These are phyloP conservation scores for Aspergillus asperescens DNA, from an alignment of 495 filamentous ascomycete genomes.

Conservation along the genomic window DNA sequence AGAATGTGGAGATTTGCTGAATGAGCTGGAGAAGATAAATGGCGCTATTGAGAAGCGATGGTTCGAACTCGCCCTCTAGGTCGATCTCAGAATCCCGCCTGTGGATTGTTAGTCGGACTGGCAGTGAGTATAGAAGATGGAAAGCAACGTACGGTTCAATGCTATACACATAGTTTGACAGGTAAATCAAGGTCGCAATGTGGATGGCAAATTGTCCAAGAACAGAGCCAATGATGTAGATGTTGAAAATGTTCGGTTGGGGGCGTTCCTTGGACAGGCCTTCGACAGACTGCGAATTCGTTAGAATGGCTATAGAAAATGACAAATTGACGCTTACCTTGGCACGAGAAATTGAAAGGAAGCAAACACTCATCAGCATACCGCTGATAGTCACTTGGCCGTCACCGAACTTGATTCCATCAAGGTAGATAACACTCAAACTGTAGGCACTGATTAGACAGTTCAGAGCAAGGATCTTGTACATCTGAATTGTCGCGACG, in stretches of 20 bases:
- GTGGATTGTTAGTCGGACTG: slow-evolving; percentile 21
- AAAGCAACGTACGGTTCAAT: slow-evolving; percentile 64
- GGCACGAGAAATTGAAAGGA: slow-evolving; percentile 91
- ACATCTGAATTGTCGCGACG: slow-evolving; percentile 99
- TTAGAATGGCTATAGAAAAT: slow-evolving; percentile 18
- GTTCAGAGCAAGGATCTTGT: slow-evolving; percentile 98
- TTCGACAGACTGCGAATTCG: slow-evolving; percentile 66
- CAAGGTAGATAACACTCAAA: slow-evolving; percentile 89
- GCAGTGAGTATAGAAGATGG: not conserved
- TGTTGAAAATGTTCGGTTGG: slow-evolving; percentile 98
- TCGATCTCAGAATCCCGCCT: slow-evolving; percentile 72
- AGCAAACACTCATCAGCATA: slow-evolving; percentile 99
- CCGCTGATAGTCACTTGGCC: slow-evolving; percentile 98
- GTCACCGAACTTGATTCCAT: slow-evolving; percentile 99
- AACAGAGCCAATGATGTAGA: slow-evolving; percentile 97
- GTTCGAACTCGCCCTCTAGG: slow-evolving; percentile 90
- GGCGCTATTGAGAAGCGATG: slow-evolving; percentile 91
- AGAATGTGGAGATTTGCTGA: slow-evolving; percentile 98
- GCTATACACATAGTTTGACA: slow-evolving; percentile 79
- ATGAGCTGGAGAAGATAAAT: slow-evolving; percentile 98
- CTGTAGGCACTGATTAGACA: slow-evolving; percentile 98
- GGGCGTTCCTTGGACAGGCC: slow-evolving; percentile 93
- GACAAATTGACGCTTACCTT: slow-evolving; percentile 48
- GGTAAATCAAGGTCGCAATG: slow-evolving; percentile 88
- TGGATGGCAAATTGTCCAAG: slow-evolving; percentile 97